Evolutionary conservation across 306 rosid species (phyloP).

Genomic region (Senna siamea): DNA sequence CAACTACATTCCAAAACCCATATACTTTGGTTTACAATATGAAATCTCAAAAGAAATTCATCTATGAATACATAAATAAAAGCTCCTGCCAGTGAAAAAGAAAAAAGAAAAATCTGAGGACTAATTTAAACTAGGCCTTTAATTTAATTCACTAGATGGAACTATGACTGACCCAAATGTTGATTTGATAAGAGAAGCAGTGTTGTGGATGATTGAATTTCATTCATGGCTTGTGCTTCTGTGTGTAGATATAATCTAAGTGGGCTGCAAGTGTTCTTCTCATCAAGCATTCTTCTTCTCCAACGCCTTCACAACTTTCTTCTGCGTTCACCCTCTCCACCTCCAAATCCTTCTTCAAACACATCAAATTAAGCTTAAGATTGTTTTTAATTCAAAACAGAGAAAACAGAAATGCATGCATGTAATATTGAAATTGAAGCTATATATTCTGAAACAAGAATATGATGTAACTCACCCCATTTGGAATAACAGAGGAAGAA

Average conservation of each 20-base stretch:
- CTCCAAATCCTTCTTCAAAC: conserved; percentile 49
- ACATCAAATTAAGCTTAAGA: conserved; percentile 2
- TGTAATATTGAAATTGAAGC: background rate
- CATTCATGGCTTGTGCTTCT: conserved; percentile 60
- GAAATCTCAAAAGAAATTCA: conserved; percentile 14
- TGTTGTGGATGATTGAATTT: too few species aligned
- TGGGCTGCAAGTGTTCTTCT: conserved; percentile 92
- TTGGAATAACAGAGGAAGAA: conserved; percentile 35
- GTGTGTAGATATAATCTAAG: conserved; percentile 81
- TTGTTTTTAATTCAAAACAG: background rate
- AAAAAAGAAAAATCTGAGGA: background rate
- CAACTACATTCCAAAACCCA: conserved; percentile 11
- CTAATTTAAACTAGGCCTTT: background rate
- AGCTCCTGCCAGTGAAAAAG: conserved; percentile 7
- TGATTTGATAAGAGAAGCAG: too few species aligned
- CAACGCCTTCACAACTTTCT: conserved; percentile 68
- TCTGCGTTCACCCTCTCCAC: conserved; percentile 47
- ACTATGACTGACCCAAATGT: too few species aligned
- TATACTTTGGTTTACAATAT: conserved; percentile 27
- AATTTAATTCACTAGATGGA: too few species aligned
- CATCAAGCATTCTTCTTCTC: conserved; percentile 79
- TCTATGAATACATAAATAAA: background rate
- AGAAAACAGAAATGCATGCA: background rate
- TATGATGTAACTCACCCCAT: conserved; percentile 38
- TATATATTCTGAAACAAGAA: conserved; percentile 8